These are phyloP conservation scores for Neophaeococcomyces mojaviensis DNA, from an alignment of 2,329 filamentous ascomycete species.

Conservation along the genomic window DNA sequence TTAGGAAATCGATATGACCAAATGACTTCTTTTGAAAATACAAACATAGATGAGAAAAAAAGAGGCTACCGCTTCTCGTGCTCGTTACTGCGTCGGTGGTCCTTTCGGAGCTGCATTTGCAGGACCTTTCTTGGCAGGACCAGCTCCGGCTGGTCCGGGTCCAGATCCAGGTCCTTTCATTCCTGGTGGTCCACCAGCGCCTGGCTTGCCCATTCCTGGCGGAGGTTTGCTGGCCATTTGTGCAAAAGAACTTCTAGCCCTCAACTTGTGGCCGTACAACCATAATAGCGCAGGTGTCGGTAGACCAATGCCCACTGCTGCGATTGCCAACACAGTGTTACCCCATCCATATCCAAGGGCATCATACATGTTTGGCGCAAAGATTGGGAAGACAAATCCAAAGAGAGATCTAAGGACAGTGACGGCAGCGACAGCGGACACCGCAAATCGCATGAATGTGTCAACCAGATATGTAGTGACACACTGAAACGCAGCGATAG, in stretches of 20 bases:
- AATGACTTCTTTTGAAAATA: background rate
- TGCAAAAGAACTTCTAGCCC: too few relatives aligned
- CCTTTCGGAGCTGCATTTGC: slow-evolving; percentile 3
- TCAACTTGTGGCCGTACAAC: too few relatives aligned
- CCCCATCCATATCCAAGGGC: slow-evolving; percentile 33
- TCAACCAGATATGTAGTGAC: slow-evolving; percentile 32
- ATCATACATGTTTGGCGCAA: slow-evolving; percentile 37
- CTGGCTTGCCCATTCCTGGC: slow-evolving; percentile 11
- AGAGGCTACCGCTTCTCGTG: background rate
- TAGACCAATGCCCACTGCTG: slow-evolving; percentile 32
- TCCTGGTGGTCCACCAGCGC: slow-evolving; percentile 13
- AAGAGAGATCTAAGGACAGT: slow-evolving; percentile 41
- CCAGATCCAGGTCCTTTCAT: background rate
- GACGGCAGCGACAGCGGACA: slow-evolving; percentile 41
- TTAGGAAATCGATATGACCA: too few relatives aligned
- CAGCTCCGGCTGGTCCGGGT: slow-evolving; percentile 3
- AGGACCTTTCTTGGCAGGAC: slow-evolving; percentile 13
- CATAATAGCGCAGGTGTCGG: slow-evolving; percentile 41
- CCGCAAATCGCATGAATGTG: slow-evolving; percentile 41
- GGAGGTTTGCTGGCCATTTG: background rate
- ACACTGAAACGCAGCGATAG: slow-evolving; percentile 24
- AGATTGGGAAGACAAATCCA: slow-evolving; percentile 45
- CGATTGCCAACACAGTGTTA: slow-evolving; percentile 40
- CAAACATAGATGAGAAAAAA: background rate
- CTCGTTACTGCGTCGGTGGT: background rate